Conservation (phyloP, 176 grass and related monocot genomes). For the Oryza glumipatula region DNA sequence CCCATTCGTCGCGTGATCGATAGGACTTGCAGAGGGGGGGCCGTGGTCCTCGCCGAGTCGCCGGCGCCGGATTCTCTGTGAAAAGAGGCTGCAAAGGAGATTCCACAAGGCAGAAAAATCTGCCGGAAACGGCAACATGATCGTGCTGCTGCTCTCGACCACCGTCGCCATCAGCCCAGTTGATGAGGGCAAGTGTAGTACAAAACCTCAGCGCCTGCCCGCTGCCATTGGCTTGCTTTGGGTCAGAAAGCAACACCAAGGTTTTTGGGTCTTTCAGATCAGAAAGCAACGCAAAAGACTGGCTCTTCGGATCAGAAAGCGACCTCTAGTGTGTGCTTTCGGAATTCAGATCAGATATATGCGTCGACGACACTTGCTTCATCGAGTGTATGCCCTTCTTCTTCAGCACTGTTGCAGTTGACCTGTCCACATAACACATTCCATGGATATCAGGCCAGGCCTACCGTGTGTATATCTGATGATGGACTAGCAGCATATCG, state of each 20-base stretch:
- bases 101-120: conserved; percentile 19
- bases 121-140: conserved; percentile 32
- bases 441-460: not conserved
- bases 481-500: not conserved
- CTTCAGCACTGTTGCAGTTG: not conserved
- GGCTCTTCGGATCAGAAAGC: not conserved
- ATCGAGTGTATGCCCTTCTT: too few relatives aligned
- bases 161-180: conserved; percentile 1
- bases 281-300: not conserved
- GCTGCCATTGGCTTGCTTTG: conserved; percentile 17
- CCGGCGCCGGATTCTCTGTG: conserved; percentile 5
- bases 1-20: conserved; percentile 48
- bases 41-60: not conserved
- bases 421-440: not conserved
- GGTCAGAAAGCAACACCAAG: not conserved
- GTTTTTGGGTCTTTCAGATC: not conserved
- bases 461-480: not conserved
- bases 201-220: not conserved
- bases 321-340: not conserved
- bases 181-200: not conserved
- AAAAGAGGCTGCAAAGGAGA: not conserved
- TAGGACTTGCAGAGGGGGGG: conserved; percentile 20
- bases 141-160: conserved; percentile 19
- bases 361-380: not conserved
- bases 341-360: not conserved